These are phyloP conservation scores for Hypericum perforatum DNA, from an alignment of 345 rosid species.

Conservation along the genomic window DNA sequence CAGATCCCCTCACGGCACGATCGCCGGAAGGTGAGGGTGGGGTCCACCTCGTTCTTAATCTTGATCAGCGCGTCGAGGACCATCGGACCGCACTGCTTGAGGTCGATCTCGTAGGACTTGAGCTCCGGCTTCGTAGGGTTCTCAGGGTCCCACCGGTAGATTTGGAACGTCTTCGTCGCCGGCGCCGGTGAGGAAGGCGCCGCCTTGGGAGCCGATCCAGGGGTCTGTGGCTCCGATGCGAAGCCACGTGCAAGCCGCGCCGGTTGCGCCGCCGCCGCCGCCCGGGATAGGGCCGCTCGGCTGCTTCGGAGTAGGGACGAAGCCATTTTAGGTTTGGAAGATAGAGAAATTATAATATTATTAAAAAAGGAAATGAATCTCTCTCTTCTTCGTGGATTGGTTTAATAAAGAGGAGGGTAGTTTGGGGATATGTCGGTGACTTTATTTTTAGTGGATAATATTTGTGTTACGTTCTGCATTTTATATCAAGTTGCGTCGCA, in stretches of 20 bases:
- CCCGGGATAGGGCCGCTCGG: slow-evolving; percentile 20
- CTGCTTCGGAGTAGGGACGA: slow-evolving; percentile 39
- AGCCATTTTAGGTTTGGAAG: too few species aligned
- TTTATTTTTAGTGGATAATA: too few species aligned
- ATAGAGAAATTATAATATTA: too few species aligned
- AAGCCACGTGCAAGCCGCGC: slow-evolving; percentile 29
- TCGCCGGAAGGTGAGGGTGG: slow-evolving; percentile 81
- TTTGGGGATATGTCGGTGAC: too few species aligned
- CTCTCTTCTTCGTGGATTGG: too few species aligned
- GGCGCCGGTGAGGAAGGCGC: too few species aligned
- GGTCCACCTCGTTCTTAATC: slow-evolving; percentile 95
- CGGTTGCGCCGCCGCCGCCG: slow-evolving; percentile 14
- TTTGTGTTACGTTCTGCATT: too few species aligned
- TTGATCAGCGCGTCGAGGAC: slow-evolving; percentile 89
- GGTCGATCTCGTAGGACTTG: slow-evolving; percentile 58
- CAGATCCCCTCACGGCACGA: slow-evolving; percentile 97
- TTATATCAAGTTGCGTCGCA: too few species aligned
- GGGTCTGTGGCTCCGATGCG: slow-evolving; percentile 44
- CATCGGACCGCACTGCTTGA: slow-evolving; percentile 92
- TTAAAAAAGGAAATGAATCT: too few species aligned
- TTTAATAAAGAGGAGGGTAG: too few species aligned
- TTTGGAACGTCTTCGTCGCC: slow-evolving; percentile 62
- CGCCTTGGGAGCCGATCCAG: slow-evolving; percentile 33
- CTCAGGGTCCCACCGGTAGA: slow-evolving; percentile 92
- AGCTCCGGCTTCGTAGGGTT: slow-evolving; percentile 64